Percentiles rank a stretch among this genome's conserved stretches.
Conservation (phyloP, 352 stramenopile species). For the Pythium brachiatum region DNA sequence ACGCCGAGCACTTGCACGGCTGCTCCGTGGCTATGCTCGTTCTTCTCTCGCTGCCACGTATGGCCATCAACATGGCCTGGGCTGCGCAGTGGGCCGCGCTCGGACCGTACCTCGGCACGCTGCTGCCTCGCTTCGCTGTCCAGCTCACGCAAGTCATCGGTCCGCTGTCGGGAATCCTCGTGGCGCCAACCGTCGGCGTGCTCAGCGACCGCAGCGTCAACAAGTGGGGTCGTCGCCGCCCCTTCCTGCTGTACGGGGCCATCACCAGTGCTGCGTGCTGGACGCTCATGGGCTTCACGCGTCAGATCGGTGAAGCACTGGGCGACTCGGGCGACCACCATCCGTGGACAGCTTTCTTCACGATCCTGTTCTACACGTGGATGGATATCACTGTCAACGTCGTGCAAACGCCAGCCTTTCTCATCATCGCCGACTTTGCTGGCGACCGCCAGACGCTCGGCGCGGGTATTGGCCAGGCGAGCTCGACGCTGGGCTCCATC, state of each 20-base stretch:
- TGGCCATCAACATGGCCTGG: conserved; percentile 82
- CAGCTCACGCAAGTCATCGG: conserved; percentile 76
- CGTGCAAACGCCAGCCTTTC: conserved; percentile 62
- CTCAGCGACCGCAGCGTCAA: conserved; percentile 56
- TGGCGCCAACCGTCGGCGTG: conserved; percentile 64
- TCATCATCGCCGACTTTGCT: conserved; percentile 77
- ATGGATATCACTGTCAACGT: conserved; percentile 85
- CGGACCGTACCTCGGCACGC: conserved; percentile 64
- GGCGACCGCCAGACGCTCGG: conserved; percentile 66
- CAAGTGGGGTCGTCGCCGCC: conserved; percentile 59
- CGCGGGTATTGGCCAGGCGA: conserved; percentile 57
- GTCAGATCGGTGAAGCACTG: conserved; percentile 55
- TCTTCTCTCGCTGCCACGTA: conserved; percentile 59
- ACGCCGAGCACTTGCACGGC: conserved; percentile 12
- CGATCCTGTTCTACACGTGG: conserved; percentile 77
- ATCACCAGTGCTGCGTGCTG: conserved; percentile 63
- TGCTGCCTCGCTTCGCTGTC: conserved; percentile 62
- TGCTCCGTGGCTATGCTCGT: conserved; percentile 70
- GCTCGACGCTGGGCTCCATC: conserved; percentile 61
- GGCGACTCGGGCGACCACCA: conserved; percentile 49
- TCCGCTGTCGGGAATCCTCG: conserved; percentile 63
- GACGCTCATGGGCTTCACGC: conserved; percentile 68
- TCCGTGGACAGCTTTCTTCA: conserved; percentile 55
- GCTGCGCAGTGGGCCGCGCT: conserved; percentile 73
- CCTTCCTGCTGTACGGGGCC: conserved; percentile 60